Evolutionary conservation across 371 early-diverging fungal species (phyloP).

Genomic region (Apophysomyces trapeziformis): DNA sequence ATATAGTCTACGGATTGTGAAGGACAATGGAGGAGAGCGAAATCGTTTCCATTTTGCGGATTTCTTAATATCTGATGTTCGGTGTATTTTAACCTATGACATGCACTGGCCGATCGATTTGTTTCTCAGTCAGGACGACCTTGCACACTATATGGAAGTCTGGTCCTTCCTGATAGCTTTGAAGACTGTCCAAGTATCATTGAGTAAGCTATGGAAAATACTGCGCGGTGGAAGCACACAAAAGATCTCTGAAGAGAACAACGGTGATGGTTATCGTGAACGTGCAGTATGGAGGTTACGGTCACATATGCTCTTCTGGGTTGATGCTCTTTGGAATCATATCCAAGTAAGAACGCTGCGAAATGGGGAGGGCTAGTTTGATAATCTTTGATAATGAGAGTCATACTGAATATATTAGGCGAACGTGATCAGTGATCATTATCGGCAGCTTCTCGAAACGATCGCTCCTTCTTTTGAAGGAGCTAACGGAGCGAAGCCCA

Average conservation of each 20-base stretch:
- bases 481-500: slow-evolving; percentile 5
- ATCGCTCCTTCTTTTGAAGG: slow-evolving; percentile 18
- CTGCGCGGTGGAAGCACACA: slow-evolving; percentile 21
- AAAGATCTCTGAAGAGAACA: slow-evolving; percentile 11
- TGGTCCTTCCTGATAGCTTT: slow-evolving; percentile 66
- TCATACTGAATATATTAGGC: slow-evolving; percentile 37
- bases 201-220: slow-evolving; percentile 33
- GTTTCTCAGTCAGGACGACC: slow-evolving; percentile 64
- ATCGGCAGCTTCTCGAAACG: slow-evolving; percentile 27
- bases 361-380: background rate
- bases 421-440: slow-evolving; percentile 64
- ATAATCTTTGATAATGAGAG: no score
- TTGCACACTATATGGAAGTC: slow-evolving; percentile 60
- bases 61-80: slow-evolving; percentile 52
- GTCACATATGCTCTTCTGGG: slow-evolving; percentile 71
- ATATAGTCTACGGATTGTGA: slow-evolving; percentile 28
- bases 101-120: slow-evolving; percentile 80
- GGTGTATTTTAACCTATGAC: slow-evolving; percentile 61
- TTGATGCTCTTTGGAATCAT: slow-evolving; percentile 78
- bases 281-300: slow-evolving; percentile 58
- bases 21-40: background rate
- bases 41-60: slow-evolving; percentile 47
- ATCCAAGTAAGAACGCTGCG: slow-evolving; percentile 60
- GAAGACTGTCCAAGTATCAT: slow-evolving; percentile 49
- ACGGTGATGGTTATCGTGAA: slow-evolving; percentile 33